Percentiles rank a stretch among this genome's conserved stretches.
phyloP scores from a whole-genome alignment of 106 monocot genomes.

The Platanthera guangdongensis region DNA sequence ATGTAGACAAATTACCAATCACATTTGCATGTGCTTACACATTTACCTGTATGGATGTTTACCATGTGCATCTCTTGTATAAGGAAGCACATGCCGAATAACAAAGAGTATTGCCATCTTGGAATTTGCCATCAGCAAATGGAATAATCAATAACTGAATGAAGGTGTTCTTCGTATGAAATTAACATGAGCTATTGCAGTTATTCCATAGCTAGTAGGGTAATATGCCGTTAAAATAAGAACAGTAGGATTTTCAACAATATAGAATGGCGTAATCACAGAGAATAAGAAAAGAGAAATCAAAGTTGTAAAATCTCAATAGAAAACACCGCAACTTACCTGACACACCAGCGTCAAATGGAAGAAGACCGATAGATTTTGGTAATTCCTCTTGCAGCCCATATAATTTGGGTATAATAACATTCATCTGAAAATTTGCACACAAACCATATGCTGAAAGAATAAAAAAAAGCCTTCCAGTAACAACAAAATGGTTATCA shows the following conservation, averaged over 20 bases:
- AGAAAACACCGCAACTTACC: slow-evolving; percentile 27
- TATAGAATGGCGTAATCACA: not conserved
- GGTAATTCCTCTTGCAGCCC: slow-evolving; percentile 88
- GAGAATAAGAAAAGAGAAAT: not conserved
- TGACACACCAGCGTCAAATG: slow-evolving; percentile 91
- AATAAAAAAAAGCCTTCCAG: not conserved
- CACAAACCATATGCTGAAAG: not conserved
- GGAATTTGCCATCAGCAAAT: too few species aligned
- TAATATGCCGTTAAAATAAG: not conserved
- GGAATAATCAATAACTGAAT: too few species aligned
- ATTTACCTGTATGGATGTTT: too few species aligned
- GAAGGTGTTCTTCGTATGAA: too few species aligned
- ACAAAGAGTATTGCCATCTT: too few species aligned
- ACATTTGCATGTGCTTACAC: too few species aligned
- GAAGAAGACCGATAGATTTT: slow-evolving; percentile 77
- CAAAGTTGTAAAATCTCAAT: not conserved
- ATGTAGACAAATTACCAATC: too few species aligned
- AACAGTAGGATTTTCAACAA: not conserved
- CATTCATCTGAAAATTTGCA: slow-evolving; percentile 48
- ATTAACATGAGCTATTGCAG: too few species aligned
- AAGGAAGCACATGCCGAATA: too few species aligned
- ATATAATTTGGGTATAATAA: slow-evolving; percentile 66
- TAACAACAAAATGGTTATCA: not conserved
- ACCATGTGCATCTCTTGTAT: too few species aligned
- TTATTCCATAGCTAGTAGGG: not conserved